These are phyloP conservation scores for thale cress (Arabidopsis thaliana) DNA, from an alignment of 345 rosid species.

Conservation along the genomic window TAIR10.1 NC_003070.9:3032001-3032500, in stretches of 20 bases:
- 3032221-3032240: conserved; percentile 79
- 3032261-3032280: conserved; percentile 80
- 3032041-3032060: background rate
- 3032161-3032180: conserved; percentile 61
- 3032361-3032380: background rate
- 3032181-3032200: conserved; percentile 77
- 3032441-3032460: conserved; percentile 87
- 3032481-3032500: conserved; percentile 56
- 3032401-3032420: conserved; percentile 53
- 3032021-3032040: background rate
- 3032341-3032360: background rate
- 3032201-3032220: conserved; percentile 81
- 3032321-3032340: background rate
- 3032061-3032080: background rate
- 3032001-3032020: background rate
- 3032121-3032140: conserved; percentile 69
- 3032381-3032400: conserved; percentile 51
- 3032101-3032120: conserved; percentile 62
- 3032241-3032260: conserved; percentile 81
- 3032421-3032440: conserved; percentile 72
- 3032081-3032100: background rate
- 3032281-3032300: conserved; percentile 63
- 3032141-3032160: conserved; percentile 78
- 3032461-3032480: conserved; percentile 78
- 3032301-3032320: conserved; percentile 39